Base-by-base conservation (phyloP, 1,139 yeast genomes). In the Meyerozyma sp. region DNA sequence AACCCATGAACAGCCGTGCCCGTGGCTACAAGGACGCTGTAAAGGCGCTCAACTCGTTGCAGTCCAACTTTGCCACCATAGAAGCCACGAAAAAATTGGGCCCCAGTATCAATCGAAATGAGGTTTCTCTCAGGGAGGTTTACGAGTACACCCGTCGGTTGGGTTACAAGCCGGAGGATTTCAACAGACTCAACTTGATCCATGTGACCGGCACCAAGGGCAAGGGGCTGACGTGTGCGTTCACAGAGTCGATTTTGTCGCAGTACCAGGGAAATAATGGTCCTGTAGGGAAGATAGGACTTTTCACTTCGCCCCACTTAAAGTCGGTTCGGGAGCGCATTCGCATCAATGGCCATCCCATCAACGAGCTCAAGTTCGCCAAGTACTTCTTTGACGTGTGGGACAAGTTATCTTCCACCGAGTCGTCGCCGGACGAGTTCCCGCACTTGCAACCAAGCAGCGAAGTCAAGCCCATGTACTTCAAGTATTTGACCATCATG, bases 201-300 rank as follows among this genome's bases (percentile, higher is more conserved):
- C 98, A 94, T 58, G 85, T 94, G 30, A 91, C 99, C 0, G 99
- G 99, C 23, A 94, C 99, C 1, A 94, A 94, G 63, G 99, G 99
- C 10, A 94, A 94, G 66, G 99, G 99, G 1, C 90, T 97, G 1
- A 91, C 98, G 0, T 93, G 97, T 66, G 97, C 98, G 0, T 94
- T 94, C 60, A 80, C 91, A 3, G 89, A 88, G 55, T 82, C 94
- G 3, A 89, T 93, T 40, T 65, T 94, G 48, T 60, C 66, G 13
- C 90, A 88, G 57, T 89, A 87, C 57, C 45, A 43, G 40, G 38
- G 44, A 42, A 11, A 37, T 18, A 29, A 21, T 20, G 44, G 56
- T 14, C 49, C 57, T 41, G 62, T 80, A 45, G 59, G 64, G 39
- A 88, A 87, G 59, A 76, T 91, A 42, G 99, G 98, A 0, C 73